Evolutionary conservation across 352 stramenopile species (phyloP), one percentile per base, ranked within the genome.

Genomic region (Globisporangium emineosum): DNA sequence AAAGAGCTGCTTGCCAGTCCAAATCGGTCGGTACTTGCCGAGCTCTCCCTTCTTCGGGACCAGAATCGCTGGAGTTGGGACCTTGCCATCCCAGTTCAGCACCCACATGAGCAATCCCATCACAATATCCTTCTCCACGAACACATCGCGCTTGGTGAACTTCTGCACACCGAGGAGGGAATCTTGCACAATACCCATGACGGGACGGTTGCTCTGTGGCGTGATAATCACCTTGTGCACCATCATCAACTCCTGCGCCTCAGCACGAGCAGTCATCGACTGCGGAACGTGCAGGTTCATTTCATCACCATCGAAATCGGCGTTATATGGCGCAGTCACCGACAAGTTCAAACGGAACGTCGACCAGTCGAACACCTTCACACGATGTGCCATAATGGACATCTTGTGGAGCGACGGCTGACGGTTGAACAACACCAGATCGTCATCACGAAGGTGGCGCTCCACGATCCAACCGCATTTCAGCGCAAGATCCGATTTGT

Each of bases 271-370:
- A 35, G 97, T 91, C 63, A 99, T 84, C n/a, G 93, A 98, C 83
- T 99, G 98, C 43, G 95, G 96, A 4, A 98, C 90, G 78, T 98
- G 94, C 62, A 99, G 82, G 77, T 99, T 99, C 98, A 99, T 99
- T 79, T 99, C 97, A 73, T 99, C 98, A 55, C 98, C 98, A 88
- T 99, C 98, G 70, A 99, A 99, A 91, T 99, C 98, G 64, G 98
- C 98, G 76, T 99, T 99, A 83, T 99, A 99, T 32, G 98, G 97
- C 23, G 96, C 96, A 5, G 98, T 99, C 19, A 97, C 89, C 47
- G 91, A 98, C 58, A 99, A 79, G 73, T 99, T 99, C 51, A 99
- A 79, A 71, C 98, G 94, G 81, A 99, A 99, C 23, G 98, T 99
- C 50, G 93, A 99, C 94, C 97, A 99, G 83, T 99, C 97, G 62